Base-by-base conservation (phyloP, 2,329 filamentous ascomycete species). In the Fusarium annulatum region DNA sequence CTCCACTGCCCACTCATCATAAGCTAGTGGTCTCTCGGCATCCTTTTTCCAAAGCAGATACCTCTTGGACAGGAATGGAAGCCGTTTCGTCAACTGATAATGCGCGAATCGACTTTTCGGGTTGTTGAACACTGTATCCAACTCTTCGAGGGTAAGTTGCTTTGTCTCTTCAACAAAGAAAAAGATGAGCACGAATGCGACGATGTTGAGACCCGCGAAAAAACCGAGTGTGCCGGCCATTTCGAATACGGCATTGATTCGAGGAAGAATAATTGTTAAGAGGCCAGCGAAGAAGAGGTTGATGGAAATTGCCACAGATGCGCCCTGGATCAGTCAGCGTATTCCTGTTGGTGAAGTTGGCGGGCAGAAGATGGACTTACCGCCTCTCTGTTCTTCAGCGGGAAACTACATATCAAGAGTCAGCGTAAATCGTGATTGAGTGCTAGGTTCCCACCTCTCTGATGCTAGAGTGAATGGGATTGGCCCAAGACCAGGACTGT, bases 391-490 rank as follows among this genome's bases (percentile, higher is more conserved):
- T 88, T 84, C 9, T 84, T 85, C 3, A 87, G 76, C 0, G 86
- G 86, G 64, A 87, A 88, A 55, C 84, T 85, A 8, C 2, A 38
- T 0, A 2, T 1, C 14, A 9, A 64, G 16, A 71, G 53, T 8
- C 7, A 15, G 5, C 2, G 4, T 7, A 15, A 18, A 18, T 18
- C 4, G 4, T 2, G 9, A n/a, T 19, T 1, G 1, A 7, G 3
- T 5, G 30, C 12, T 18, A 4, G 6, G 1, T 3, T 23, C 49
- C 0, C n/a, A 69, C 69, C 69, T 72, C 72, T 88, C 86, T 7
- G 85, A 85, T 18, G 86, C 86, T 23, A 87, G 80, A 4, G 85
- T 87, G 53, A 87, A 87, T 1, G 86, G 84, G 16, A 87, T 86
- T 0, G 86, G 86, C 1, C 70, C 86, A 67, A 81, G 51, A 15